Base-by-base conservation (phyloP, 768 basidiomycete genomes). In the Lentinus tigrinus region DNA sequence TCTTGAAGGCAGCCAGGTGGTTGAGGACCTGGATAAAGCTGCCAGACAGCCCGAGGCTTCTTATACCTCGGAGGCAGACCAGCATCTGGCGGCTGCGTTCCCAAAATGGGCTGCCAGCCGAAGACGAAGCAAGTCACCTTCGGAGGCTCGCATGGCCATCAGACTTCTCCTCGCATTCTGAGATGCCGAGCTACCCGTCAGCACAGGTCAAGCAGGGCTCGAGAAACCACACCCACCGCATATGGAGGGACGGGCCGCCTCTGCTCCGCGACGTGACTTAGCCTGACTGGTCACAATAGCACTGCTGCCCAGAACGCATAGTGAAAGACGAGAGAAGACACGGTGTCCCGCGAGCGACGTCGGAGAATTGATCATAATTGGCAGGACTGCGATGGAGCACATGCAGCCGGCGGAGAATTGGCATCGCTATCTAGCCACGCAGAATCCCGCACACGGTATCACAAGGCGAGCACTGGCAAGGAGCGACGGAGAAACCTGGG, bases 131-230 rank as follows among this genome's bases (percentile, higher is more conserved):
- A 36, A 59, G 52, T 43, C 52, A 54, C 10, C 26, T 46, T 31
- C 31, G 31, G 31, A 59, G 52, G 52, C 28, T 48, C 50, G 19
- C 47, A 28, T 24, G 51, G 26, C 52, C 58, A 59, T 59, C 58
- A 59, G 39, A 38, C 52, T 59, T 54, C 58, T 42, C 26, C 19
- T 34, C 52, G 52, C 58, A 36, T 47, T 21, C 47, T 54, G 58
- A 54, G 21, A 53, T 37, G 52, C 58, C 31, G 46, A 49, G 39
- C 16, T 31, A 21, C 26, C 21, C 24, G 52, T 31, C 38, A 37
- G 36, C 27, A 31, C 9, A 38, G 34, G 28, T 46, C 21, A 13
- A 5, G 14, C 24, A 19, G 24, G 21, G 21, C 23, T 24, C 43
- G 24, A 42, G 13, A 46, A 46, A 26, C 43, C 21, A 46, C 43